Conservation (phyloP, 768 basidiomycete genomes). For the Pisolithus marmoratus region DNA sequence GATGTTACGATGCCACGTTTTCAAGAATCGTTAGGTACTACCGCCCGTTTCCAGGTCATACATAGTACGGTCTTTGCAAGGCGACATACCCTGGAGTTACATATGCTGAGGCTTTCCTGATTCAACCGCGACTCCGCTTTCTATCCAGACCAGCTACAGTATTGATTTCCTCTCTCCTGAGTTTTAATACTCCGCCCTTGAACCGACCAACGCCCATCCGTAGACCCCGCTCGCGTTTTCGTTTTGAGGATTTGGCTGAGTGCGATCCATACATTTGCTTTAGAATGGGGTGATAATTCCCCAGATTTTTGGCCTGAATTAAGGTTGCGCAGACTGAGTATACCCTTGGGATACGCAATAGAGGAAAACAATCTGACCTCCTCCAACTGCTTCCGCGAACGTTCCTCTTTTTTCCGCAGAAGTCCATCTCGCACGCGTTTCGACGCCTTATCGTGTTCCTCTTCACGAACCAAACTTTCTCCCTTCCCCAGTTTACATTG, state of each 20-base stretch:
- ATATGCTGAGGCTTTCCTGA: background rate
- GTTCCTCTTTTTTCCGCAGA: constrained; percentile 51
- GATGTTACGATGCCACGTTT: constrained; percentile 1
- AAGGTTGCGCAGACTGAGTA: constrained; percentile 3
- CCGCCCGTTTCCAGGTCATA: background rate
- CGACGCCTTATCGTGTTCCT: constrained; percentile 64
- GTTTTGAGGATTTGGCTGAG: constrained; percentile 19
- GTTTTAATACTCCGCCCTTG: constrained; percentile 58
- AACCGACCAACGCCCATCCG: constrained; percentile 79
- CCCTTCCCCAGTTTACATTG: constrained; percentile 70
- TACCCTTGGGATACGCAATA: background rate
- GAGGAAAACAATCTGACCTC: constrained; percentile 46
- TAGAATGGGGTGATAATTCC: constrained; percentile 78
- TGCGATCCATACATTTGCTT: constrained; percentile 57
- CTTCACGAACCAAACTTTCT: constrained; percentile 51
- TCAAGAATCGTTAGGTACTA: constrained; percentile 3
- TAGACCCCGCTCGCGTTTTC: constrained; percentile 59
- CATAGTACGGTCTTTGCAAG: background rate
- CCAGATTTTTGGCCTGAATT: constrained; percentile 70
- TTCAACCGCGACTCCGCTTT: constrained; percentile 6
- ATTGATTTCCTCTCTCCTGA: constrained; percentile 56
- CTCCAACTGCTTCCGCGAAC: constrained; percentile 50
- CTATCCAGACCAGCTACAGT: constrained; percentile 25
- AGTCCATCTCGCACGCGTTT: constrained; percentile 73
- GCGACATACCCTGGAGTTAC: background rate